Evolutionary conservation across 768 basidiomycete species (phyloP).

Genomic region (Ephemerocybe angulata): DNA sequence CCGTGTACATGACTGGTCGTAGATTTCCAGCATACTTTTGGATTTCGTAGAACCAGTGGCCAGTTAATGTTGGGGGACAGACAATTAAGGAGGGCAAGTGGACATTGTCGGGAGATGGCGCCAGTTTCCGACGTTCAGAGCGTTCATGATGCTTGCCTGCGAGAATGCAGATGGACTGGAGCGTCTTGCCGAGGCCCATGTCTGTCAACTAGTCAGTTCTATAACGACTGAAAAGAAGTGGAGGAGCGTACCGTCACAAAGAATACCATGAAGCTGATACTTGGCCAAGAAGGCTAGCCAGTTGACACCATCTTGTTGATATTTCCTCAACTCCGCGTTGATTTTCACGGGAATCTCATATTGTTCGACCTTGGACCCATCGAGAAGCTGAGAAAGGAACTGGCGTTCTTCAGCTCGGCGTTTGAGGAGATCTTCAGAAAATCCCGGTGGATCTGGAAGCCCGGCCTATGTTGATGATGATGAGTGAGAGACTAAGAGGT

Average conservation of each 20-base stretch:
- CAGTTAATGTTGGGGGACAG: conserved; percentile 95
- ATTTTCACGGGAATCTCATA: conserved; percentile 84
- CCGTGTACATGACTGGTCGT: conserved; percentile 83
- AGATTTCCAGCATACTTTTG: conserved; percentile 86
- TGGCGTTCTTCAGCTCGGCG: conserved; percentile 84
- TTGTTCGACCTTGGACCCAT: conserved; percentile 90
- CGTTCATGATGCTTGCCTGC: conserved; percentile 93
- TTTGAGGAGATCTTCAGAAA: conserved; percentile 82
- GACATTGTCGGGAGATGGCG: conserved; percentile 67
- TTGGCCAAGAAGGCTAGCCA: conserved; percentile 98
- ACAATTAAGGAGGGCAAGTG: conserved; percentile 93
- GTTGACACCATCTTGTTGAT: conserved; percentile 97
- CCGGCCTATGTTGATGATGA: conserved; percentile 86
- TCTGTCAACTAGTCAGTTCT: conserved; percentile 46
- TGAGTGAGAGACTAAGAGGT: too few relatives aligned
- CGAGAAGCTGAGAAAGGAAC: conserved; percentile 90
- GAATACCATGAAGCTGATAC: conserved; percentile 95
- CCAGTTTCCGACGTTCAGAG: conserved; percentile 58
- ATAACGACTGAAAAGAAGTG: neutral
- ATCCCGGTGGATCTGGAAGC: conserved; percentile 92
- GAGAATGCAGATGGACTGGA: conserved; percentile 96
- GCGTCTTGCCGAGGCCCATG: conserved; percentile 97
- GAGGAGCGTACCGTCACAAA: conserved; percentile 83
- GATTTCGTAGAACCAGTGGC: conserved; percentile 99
- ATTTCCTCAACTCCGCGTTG: conserved; percentile 92